Percentiles rank a stretch among this genome's conserved stretches.
These are phyloP conservation scores for Ustilago trichophora DNA, from an alignment of 1,284 basidiomycete genomes.

Conservation along the genomic window DNA sequence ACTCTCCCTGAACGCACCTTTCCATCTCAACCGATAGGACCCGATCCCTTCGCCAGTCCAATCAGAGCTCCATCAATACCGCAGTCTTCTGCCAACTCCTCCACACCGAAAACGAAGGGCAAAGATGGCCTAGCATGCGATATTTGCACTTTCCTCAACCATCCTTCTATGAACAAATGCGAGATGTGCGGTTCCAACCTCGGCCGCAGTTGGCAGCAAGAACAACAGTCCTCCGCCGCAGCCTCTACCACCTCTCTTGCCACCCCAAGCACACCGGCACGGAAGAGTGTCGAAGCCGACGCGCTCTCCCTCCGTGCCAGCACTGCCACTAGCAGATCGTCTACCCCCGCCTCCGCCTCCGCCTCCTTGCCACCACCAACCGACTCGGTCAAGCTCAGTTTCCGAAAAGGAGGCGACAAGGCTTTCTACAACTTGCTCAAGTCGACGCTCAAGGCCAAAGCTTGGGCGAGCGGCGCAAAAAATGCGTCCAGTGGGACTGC, in stretches of 20 bases:
- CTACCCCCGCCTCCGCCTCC: slow-evolving; percentile 73
- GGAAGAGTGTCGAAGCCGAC: slow-evolving; percentile 40
- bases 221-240: slow-evolving; percentile 22
- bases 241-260: slow-evolving; percentile 28
- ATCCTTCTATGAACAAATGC: slow-evolving; percentile 77
- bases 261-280: slow-evolving; percentile 22
- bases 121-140: slow-evolving; percentile 71
- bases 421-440: slow-evolving; percentile 83
- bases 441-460: slow-evolving; percentile 77
- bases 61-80: slow-evolving; percentile 15
- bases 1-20: slow-evolving; percentile 1
- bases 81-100: background rate
- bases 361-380: slow-evolving; percentile 71
- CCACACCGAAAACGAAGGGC: background rate
- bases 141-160: slow-evolving; percentile 91
- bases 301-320: slow-evolving; percentile 28
- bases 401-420: slow-evolving; percentile 89
- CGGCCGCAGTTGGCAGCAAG: slow-evolving; percentile 49
- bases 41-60: slow-evolving; percentile 12
- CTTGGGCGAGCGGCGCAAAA: slow-evolving; percentile 72
- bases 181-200: slow-evolving; percentile 87
- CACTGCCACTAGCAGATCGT: slow-evolving; percentile 32
- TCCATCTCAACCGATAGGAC: slow-evolving; percentile 2
- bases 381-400: slow-evolving; percentile 73
- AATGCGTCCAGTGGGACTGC: background rate